phyloP scores from a whole-genome alignment of 345 rosid species.

The Syzygium aromaticum region DNA sequence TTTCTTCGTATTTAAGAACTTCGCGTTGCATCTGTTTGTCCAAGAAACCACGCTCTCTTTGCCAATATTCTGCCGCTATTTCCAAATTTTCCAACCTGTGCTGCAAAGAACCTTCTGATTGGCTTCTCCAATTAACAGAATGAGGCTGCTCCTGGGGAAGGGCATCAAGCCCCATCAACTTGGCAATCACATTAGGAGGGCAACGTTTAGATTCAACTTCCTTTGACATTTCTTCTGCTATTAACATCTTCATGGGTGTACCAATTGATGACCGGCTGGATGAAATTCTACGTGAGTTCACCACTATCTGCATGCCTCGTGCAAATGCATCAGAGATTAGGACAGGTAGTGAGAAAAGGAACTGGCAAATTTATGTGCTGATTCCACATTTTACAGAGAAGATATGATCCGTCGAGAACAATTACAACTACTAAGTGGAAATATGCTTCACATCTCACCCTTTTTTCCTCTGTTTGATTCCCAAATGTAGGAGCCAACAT shows the following conservation, averaged over 20 bases:
- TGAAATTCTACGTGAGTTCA: slow-evolving; percentile 50
- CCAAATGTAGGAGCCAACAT: slow-evolving; percentile 31
- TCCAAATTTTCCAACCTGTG: slow-evolving; percentile 46
- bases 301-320: slow-evolving; percentile 35
- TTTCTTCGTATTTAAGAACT: slow-evolving; percentile 20
- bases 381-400: neutral
- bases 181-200: slow-evolving; percentile 77
- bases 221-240: slow-evolving; percentile 80
- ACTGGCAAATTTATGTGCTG: neutral
- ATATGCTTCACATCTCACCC: slow-evolving; percentile 27
- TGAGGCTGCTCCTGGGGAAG: slow-evolving; percentile 49
- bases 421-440: slow-evolving; percentile 1
- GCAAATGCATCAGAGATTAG: slow-evolving; percentile 7
- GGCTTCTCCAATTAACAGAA: slow-evolving; percentile 38
- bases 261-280: slow-evolving; percentile 45
- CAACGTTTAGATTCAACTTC: slow-evolving; percentile 48
- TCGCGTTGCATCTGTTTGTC: slow-evolving; percentile 37
- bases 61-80: slow-evolving; percentile 31
- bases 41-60: slow-evolving; percentile 31
- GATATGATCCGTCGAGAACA: neutral
- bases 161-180: slow-evolving; percentile 95
- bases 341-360: neutral
- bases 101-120: slow-evolving; percentile 40
- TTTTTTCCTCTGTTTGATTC: slow-evolving; percentile 53
- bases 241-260: slow-evolving; percentile 77